Conservation (phyloP, 2,329 filamentous ascomycete genomes). For the Penicillium concentricum region DNA sequence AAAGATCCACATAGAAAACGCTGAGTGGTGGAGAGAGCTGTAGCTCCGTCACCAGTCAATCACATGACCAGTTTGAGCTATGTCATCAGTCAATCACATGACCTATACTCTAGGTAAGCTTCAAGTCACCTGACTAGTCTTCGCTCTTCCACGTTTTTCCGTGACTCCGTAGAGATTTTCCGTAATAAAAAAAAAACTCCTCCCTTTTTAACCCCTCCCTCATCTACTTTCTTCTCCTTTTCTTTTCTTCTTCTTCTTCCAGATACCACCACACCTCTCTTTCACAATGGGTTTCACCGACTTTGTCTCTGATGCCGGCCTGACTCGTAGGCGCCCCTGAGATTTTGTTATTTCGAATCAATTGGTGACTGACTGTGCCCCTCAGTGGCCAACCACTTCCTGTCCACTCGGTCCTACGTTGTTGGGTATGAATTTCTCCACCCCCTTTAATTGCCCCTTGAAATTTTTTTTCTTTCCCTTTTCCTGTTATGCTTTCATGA, state of each 20-base stretch:
- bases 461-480: conserved; percentile 20
- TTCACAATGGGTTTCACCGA: conserved; percentile 66
- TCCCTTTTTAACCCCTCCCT: conserved; percentile 32
- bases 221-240: conserved; percentile 25
- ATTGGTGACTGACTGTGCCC: conserved; percentile 33
- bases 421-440: conserved; percentile 63
- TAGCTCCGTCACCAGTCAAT: conserved; percentile 29
- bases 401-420: conserved; percentile 71
- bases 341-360: conserved; percentile 22
- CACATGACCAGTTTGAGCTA: neutral
- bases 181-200: conserved; percentile 27
- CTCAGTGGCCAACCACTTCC: conserved; percentile 46
- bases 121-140: conserved; percentile 10
- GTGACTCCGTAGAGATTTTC: conserved; percentile 10
- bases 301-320: conserved; percentile 61
- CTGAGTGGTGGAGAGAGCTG: conserved; percentile 29
- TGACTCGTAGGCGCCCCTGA: conserved; percentile 53
- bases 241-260: conserved; percentile 19
- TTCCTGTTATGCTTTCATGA: conserved; percentile 53
- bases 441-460: conserved; percentile 10
- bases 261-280: conserved; percentile 21
- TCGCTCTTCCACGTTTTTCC: conserved; percentile 20
- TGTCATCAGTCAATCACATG: neutral
- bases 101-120: conserved; percentile 24
- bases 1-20: conserved; percentile 34